Conservation (phyloP, 495 filamentous ascomycete genomes). For the Penicillium maclennaniae region DNA sequence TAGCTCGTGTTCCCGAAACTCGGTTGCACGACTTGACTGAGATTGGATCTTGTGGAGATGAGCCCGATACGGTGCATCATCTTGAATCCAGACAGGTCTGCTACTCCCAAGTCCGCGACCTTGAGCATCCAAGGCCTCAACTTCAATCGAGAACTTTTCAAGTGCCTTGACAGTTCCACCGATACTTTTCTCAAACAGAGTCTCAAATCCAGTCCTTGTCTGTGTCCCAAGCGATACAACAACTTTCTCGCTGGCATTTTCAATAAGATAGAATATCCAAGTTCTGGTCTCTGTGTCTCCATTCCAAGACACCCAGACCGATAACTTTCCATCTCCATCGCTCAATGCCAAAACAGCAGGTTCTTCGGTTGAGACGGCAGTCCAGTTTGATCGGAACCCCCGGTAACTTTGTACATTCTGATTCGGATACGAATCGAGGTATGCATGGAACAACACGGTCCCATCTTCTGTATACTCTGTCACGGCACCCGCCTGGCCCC, state of each 20-base stretch:
- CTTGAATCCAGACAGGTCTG: not conserved
- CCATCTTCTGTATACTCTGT: slow-evolving; percentile 44
- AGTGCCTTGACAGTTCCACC: not conserved
- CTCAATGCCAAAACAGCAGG: slow-evolving; percentile 23
- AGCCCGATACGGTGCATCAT: not conserved
- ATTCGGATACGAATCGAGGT: slow-evolving; percentile 11
- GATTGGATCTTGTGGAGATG: not conserved
- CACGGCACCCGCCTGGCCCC: slow-evolving; percentile 46
- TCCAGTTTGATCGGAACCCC: slow-evolving; percentile 21
- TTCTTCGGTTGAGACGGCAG: slow-evolving; percentile 1
- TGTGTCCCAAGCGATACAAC: not conserved
- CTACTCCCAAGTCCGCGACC: not conserved
- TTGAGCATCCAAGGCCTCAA: not conserved
- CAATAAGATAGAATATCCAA: slow-evolving; percentile 27
- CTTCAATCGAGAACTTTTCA: not conserved
- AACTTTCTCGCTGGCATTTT: not conserved
- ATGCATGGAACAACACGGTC: slow-evolving; percentile 37
- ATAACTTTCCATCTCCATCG: slow-evolving; percentile 1
- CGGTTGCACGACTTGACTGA: not conserved
- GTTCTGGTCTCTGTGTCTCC: slow-evolving; percentile 32
- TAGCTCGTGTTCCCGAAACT: not conserved
- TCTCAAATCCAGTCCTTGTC: not conserved
- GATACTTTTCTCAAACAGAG: not conserved
- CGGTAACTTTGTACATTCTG: slow-evolving; percentile 22
- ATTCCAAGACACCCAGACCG: slow-evolving; percentile 36